Conservation (phyloP, 306 rosid species). For the Medicago arabica region DNA sequence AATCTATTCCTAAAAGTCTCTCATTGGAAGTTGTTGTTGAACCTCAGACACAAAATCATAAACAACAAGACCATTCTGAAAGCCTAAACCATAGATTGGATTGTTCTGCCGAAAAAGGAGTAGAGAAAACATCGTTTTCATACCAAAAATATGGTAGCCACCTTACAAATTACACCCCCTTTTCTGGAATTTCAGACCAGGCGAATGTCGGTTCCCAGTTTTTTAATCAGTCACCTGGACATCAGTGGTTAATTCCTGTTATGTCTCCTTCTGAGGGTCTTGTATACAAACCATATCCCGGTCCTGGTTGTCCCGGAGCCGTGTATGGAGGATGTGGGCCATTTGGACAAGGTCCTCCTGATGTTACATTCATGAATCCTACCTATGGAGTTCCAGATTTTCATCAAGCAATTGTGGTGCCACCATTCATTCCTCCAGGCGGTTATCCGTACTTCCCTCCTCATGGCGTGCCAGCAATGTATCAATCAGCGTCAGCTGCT, state of each 20-base stretch:
- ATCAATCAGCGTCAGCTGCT: conserved; percentile 57
- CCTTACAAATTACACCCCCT: conserved; percentile 55
- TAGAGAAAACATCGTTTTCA: conserved; percentile 64
- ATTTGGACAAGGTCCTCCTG: conserved; percentile 52
- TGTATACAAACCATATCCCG: conserved; percentile 84
- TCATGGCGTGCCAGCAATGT: conserved; percentile 62
- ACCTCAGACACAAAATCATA: conserved; percentile 44
- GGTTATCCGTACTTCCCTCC: conserved; percentile 66
- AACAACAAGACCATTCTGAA: conserved; percentile 60
- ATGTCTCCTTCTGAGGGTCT: conserved; percentile 95
- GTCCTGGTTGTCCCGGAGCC: conserved; percentile 65
- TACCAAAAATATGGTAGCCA: conserved; percentile 59
- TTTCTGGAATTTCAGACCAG: conserved; percentile 53
- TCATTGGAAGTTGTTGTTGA: conserved; percentile 51
- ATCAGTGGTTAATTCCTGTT: conserved; percentile 87
- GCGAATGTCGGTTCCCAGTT: conserved; percentile 55
- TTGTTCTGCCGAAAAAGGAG: conserved; percentile 83
- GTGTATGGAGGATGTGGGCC: conserved; percentile 72
- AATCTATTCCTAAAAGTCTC: conserved; percentile 60
- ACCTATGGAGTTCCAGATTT: conserved; percentile 61
- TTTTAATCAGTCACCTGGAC: conserved; percentile 72
- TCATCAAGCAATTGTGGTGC: conserved; percentile 63
- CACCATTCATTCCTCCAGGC: conserved; percentile 55
- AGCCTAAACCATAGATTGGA: conserved; percentile 66
- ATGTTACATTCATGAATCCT: conserved; percentile 59